A percentile compares a stretch with the other conserved stretches of the same genome.
Conservation (phyloP, 2,329 filamentous ascomycete genomes). For the Xylariaceae sp. region DNA sequence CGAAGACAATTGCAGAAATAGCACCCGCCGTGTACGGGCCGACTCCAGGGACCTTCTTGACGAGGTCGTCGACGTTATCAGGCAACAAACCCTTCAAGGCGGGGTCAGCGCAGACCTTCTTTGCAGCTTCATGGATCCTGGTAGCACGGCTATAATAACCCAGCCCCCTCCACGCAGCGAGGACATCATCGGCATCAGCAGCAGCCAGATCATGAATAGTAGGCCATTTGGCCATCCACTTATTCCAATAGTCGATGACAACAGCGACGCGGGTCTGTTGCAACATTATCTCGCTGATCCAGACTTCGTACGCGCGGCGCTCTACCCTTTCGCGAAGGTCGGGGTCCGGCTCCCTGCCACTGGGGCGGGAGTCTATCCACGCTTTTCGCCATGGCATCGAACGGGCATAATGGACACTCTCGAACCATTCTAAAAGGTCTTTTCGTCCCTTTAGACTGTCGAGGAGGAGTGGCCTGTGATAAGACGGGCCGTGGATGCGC, state of each 20-base stretch:
- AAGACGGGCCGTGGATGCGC: constrained; percentile 37
- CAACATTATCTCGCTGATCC: constrained; percentile 65
- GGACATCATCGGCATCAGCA: constrained; percentile 52
- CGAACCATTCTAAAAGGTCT: constrained; percentile 50
- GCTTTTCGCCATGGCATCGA: constrained; percentile 57
- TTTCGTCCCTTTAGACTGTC: constrained; percentile 32
- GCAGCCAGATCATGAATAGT: constrained; percentile 53
- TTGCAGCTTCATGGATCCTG: constrained; percentile 55
- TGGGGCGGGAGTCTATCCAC: constrained; percentile 46
- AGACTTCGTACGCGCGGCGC: constrained; percentile 59
- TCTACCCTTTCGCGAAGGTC: constrained; percentile 43
- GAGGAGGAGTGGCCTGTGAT: constrained; percentile 50
- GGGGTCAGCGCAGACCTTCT: constrained; percentile 42
- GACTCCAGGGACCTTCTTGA: constrained; percentile 54
- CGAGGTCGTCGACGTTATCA: constrained; percentile 39
- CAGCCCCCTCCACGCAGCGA: constrained; percentile 56
- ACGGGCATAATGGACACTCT: constrained; percentile 42
- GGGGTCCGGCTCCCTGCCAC: constrained; percentile 15
- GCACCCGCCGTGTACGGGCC: constrained; percentile 61
- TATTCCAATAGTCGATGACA: constrained; percentile 60
- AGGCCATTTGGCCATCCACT: constrained; percentile 59
- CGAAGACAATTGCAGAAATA: constrained; percentile 60
- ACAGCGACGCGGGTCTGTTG: constrained; percentile 62
- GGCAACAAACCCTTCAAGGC: constrained; percentile 48
- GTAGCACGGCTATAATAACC: constrained; percentile 64